Percentiles rank a stretch among this genome's conserved stretches.
Conservation (phyloP, 345 rosid genomes). For the Anacardium occidentale region DNA sequence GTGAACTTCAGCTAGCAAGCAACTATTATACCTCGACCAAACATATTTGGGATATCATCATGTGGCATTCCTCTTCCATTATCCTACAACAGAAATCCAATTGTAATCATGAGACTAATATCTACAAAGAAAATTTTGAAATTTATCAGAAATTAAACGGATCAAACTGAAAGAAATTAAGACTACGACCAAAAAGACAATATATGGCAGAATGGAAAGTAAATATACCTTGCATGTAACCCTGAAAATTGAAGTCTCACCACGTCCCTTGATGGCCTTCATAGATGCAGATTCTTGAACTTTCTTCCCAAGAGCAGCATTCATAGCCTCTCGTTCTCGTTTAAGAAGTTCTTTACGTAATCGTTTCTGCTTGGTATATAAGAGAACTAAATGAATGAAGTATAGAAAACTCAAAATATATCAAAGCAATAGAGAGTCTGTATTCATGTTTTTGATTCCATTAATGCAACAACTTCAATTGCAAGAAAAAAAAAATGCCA, state of each 20-base stretch:
- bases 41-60: constrained; percentile 99
- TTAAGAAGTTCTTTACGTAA: constrained; percentile 83
- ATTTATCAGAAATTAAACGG: not conserved
- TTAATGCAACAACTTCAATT: not conserved
- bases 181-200: not conserved
- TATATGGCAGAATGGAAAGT: constrained; percentile 6
- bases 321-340: constrained; percentile 83
- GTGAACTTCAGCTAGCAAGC: constrained; percentile 12
- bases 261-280: constrained; percentile 74
- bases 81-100: constrained; percentile 54
- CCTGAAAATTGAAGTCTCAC: constrained; percentile 91
- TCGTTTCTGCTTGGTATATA: constrained; percentile 61
- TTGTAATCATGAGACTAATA: constrained; percentile 4
- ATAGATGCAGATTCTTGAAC: constrained; percentile 61
- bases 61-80: constrained; percentile 99
- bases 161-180: constrained; percentile 1
- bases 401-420: not conserved
- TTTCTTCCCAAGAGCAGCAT: constrained; percentile 73
- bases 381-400: constrained; percentile 4
- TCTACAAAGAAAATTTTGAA: not conserved
- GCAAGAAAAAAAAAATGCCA: not conserved
- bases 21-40: constrained; percentile 69
- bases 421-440: not conserved
- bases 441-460: not conserved
- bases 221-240: constrained; percentile 84